Base-by-base conservation (phyloP, 75 land plant species). In the Isoetes taiwanensis region DNA sequence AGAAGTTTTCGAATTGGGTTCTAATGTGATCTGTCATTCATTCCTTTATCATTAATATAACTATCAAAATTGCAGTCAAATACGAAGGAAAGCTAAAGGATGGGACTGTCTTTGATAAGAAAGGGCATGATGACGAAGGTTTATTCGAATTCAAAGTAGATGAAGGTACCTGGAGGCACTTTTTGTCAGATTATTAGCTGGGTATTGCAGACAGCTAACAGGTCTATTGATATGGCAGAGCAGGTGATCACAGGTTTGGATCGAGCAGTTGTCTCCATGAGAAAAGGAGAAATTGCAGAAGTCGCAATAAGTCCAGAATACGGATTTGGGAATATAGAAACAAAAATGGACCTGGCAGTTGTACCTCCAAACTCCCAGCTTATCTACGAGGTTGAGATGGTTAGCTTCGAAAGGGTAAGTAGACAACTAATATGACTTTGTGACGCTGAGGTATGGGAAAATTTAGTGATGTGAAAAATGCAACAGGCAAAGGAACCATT, bases 21-120 rank as follows among this genome's bases (percentile, higher is more conserved):
- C n/a, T n/a, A n/a, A n/a, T n/a, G n/a, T n/a, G n/a, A n/a, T n/a
- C n/a, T n/a, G n/a, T n/a, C n/a, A n/a, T n/a, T n/a, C n/a, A n/a
- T n/a, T n/a, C n/a, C n/a, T n/a, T n/a, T n/a, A n/a, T n/a, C n/a
- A n/a, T n/a, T n/a, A n/a, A n/a, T n/a, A n/a, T n/a, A n/a, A n/a
- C n/a, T n/a, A n/a, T n/a, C n/a, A n/a, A n/a, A n/a, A 9, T 55
- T 55, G 56, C 74, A 86, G 93, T 86, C 58, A 83, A 68, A 63
- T 71, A 72, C 52, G 54, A 57, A 59, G 82, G 76, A 5, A 83
- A 77, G 63, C 59, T 83, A 34, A 61, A 60, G 39, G 84, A 86
- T 73, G 88, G 88, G 6, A 73, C 83, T 2, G 43, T 82, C 2
- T 82, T 85, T 55, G 72, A 77, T 37, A 75, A 78, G 70, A 82